phyloP scores from a whole-genome alignment of 2,329 filamentous ascomycete species.

The Rutstroemia sydowiana region DNA sequence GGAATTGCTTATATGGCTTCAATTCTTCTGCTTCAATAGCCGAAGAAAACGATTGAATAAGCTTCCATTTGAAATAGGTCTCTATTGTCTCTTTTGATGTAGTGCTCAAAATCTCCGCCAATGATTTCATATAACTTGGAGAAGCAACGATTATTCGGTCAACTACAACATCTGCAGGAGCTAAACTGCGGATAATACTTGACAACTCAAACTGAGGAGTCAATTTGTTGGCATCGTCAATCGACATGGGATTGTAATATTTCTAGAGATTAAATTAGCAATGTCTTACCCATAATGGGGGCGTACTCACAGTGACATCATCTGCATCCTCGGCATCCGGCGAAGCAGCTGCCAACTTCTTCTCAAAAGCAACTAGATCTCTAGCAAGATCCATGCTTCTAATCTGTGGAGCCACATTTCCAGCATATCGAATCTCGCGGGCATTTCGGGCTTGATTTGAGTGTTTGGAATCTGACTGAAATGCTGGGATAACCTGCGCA shows the following conservation, averaged over 20 bases:
- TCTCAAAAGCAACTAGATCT: slow-evolving; percentile 50
- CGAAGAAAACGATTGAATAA: slow-evolving; percentile 44
- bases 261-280: slow-evolving; percentile 35
- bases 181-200: slow-evolving; percentile 43
- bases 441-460: slow-evolving; percentile 15
- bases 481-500: slow-evolving; percentile 22
- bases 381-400: slow-evolving; percentile 22
- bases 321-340: slow-evolving; percentile 50
- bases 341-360: slow-evolving; percentile 51
- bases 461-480: slow-evolving; percentile 18
- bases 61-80: slow-evolving; percentile 58
- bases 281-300: neutral
- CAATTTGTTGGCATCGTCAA: slow-evolving; percentile 47
- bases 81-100: slow-evolving; percentile 49
- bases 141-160: slow-evolving; percentile 51
- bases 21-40: slow-evolving; percentile 53
- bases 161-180: slow-evolving; percentile 42
- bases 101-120: slow-evolving; percentile 47
- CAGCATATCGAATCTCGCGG: slow-evolving; percentile 1
- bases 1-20: slow-evolving; percentile 51
- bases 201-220: slow-evolving; percentile 49
- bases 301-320: slow-evolving; percentile 45
- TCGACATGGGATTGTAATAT: slow-evolving; percentile 57
- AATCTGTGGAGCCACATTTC: slow-evolving; percentile 12
- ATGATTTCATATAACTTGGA: slow-evolving; percentile 51